Evolutionary conservation across 2,329 filamentous ascomycete species (phyloP), one percentile per base, ranked within the genome.

Genomic region (Fonsecaea pugnacius): DNA sequence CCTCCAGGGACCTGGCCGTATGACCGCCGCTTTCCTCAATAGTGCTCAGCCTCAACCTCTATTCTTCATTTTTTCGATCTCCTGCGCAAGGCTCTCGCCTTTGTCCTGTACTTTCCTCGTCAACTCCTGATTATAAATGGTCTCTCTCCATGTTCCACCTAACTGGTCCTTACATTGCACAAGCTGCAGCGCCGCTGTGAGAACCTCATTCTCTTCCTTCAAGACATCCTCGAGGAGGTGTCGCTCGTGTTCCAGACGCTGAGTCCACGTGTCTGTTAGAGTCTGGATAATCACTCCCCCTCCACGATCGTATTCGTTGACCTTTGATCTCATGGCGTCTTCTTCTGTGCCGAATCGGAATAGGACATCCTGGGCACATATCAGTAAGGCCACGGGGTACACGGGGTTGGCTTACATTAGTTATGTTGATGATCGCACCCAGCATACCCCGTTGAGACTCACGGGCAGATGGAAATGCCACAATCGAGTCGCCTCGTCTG

Each of bases 311-410:
- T 59, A 62, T 43, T 62, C 32, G 12, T 61, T 50, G 3, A 66
- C 57, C 27, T 62, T 66, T 8, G 60, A 53, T 27, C 43, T 57
- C 10, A 66, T 57, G 30, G 61, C 66, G 46, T 68, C 66, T 55
- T 68, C 66, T 58, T 68, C 66, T 52, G 61, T 46, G 9, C 63
- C 58, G 30, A 68, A 68, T 16, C 66, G 66, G 53, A 64, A 64
- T 9, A 68, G 48, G 7, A 68, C 63, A 60, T 68, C 63, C 66
- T 68, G 33, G 33, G n/a, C 32, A 10, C n/a, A 4, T 12, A 35
- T 63, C 33, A 67, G 63, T 51, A 46, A 53, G 10, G 10, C 38
- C 21, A 33, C 14, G 21, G 40, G 38, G n/a, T 9, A 12, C 30
- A 46, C 32, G 9, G 3, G 24, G 6, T 9, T 6, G 40, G 30